Evolutionary conservation across 768 basidiomycete genomes (phyloP).

Genomic region (Cystobasidium ongulense): DNA sequence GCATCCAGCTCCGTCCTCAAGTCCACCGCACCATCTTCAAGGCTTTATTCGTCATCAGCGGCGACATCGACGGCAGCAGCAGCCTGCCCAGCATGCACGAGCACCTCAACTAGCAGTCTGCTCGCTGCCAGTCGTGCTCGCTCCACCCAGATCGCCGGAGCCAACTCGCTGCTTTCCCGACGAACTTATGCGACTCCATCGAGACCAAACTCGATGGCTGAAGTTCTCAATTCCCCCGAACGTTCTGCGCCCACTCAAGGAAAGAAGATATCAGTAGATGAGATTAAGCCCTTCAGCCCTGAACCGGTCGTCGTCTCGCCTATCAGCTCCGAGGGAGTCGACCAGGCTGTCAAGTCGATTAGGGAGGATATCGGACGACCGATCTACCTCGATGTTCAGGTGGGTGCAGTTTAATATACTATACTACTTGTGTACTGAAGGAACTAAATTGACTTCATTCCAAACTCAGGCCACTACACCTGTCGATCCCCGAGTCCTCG

Average conservation of each 20-base stretch:
- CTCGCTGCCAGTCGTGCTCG: neutral
- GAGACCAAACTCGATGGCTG: neutral
- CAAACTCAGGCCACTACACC: constrained; percentile 79
- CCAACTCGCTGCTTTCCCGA: neutral
- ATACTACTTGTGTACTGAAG: neutral
- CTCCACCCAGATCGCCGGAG: neutral
- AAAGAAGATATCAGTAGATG: constrained; percentile 6
- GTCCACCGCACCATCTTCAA: neutral
- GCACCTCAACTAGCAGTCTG: too few species aligned
- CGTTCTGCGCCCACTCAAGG: neutral
- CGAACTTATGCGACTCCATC: constrained; percentile 5
- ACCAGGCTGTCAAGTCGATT: constrained; percentile 18
- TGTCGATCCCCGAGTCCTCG: constrained; percentile 89
- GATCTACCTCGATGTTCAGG: constrained; percentile 84
- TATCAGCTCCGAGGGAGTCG: neutral
- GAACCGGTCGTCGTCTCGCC: constrained; percentile 17
- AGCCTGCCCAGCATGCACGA: neutral
- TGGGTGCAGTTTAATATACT: constrained; percentile 65
- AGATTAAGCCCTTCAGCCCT: neutral
- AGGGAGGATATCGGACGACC: constrained; percentile 52
- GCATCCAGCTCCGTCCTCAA: neutral
- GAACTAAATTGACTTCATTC: neutral
- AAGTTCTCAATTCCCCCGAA: neutral
- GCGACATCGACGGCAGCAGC: neutral
- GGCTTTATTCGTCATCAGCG: constrained; percentile 1